phyloP scores from a whole-genome alignment of 202 grass and related monocot species.

The Dendrocalamus latiflorus region DNA sequence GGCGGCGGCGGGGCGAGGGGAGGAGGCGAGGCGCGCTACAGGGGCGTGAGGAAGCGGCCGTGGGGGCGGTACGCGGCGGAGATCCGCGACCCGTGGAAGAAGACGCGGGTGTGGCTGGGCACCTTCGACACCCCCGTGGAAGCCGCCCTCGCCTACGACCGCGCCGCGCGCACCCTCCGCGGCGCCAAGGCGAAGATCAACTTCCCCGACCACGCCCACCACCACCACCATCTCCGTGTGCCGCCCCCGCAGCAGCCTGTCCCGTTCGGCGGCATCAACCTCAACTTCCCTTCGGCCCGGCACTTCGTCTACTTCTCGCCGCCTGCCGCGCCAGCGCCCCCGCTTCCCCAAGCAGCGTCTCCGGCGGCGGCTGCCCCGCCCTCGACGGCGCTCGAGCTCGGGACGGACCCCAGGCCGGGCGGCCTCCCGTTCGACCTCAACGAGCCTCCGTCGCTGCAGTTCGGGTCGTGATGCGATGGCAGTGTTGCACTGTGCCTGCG shows the following conservation, averaged over 20 bases:
- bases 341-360: background rate
- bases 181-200: slow-evolving; percentile 74
- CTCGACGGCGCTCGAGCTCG: slow-evolving; percentile 44
- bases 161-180: slow-evolving; percentile 51
- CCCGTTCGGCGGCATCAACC: background rate
- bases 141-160: slow-evolving; percentile 82
- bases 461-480: background rate
- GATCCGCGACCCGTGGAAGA: slow-evolving; percentile 85
- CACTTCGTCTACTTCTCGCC: slow-evolving; percentile 33
- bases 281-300: slow-evolving; percentile 16
- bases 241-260: background rate
- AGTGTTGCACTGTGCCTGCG: background rate
- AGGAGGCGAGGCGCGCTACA: slow-evolving; percentile 36
- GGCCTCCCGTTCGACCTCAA: slow-evolving; percentile 57
- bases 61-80: slow-evolving; percentile 73
- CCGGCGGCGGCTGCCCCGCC: background rate
- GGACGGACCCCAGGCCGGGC: background rate
- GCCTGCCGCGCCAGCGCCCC: background rate
- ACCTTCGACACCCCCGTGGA: slow-evolving; percentile 81
- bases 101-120: slow-evolving; percentile 80
- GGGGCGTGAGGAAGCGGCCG: slow-evolving; percentile 70
- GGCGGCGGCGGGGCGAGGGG: background rate
- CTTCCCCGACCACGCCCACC: slow-evolving; percentile 47
- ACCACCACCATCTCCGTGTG: background rate
- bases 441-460: slow-evolving; percentile 28